Evolutionary conservation across 129 eudicot genomes (phyloP), one percentile per base, ranked within the genome.

Genomic region (Flaveria trinervia): DNA sequence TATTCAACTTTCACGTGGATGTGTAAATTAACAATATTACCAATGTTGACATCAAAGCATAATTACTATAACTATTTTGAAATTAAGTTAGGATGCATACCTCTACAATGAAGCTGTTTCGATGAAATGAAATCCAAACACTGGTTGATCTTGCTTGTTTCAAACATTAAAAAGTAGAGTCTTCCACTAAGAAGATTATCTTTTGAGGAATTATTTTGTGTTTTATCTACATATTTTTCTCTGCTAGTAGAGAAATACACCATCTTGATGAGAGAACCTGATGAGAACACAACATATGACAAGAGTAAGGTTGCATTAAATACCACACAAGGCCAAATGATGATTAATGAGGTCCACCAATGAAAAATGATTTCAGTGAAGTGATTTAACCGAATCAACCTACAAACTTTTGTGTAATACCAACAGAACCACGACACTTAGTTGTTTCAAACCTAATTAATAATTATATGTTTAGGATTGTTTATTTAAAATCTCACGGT

Each of bases 251-350:
- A 91, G 71, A 89, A 89, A 80, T 89, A 93, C 52, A 90, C 98
- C 85, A 93, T 77, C 87, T 93, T 93, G 72, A 93, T 88, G 62
- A 93, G 93, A 56, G 98, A 49, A 65, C 98, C 98, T 92, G 84
- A 33, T 1, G 44, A 74, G 18, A 60, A 16, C 79, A 73, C 68
- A 14, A 55, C 41, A 23, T 16, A 66, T 65, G 69, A 51, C 52
- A 15, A 11, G 13, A 10, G 56, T 60, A 41, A 59, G 41, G 70
- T 22, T 26, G 68, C 60, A 54, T 22, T 52, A 52, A 51, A 67
- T 52, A 43, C 52, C 7, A 28, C 23, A 20, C 36, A 50, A 39
- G 26, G 39, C 28, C 9, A 8, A 33, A 65, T 15, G 70, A 74
- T 60, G 57, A 39, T 43, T 67, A 20, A 43, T 56, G 5, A 75